Conservation (phyloP, 2,329 filamentous ascomycete genomes). For the Aspergillus floridensis region DNA sequence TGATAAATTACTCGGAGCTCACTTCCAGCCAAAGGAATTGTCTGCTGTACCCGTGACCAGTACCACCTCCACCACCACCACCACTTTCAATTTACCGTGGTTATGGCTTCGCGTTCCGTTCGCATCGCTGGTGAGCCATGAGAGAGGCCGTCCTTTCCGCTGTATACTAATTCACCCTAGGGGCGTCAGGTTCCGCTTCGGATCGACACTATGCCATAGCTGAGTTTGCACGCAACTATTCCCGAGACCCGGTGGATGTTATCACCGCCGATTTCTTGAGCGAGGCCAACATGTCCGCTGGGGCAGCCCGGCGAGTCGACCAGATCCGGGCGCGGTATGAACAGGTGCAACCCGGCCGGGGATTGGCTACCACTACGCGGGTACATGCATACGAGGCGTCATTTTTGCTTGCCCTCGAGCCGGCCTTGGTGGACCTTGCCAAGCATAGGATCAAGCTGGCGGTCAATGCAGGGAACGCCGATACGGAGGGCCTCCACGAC, state of each 20-base stretch:
- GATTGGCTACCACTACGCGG: constrained; percentile 9
- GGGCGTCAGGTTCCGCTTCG: constrained; percentile 46
- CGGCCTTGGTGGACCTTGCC: constrained; percentile 40
- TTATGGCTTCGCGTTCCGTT: constrained; percentile 24
- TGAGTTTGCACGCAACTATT: constrained; percentile 41
- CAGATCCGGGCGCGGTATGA: constrained; percentile 18
- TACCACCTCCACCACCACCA: background rate
- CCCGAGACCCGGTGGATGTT: constrained; percentile 47
- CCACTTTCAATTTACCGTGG: background rate
- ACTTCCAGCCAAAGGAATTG: background rate
- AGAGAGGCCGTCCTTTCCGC: background rate
- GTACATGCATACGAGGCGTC: constrained; percentile 51
- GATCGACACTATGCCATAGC: constrained; percentile 48
- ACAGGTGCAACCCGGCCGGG: constrained; percentile 9
- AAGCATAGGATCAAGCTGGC: constrained; percentile 44
- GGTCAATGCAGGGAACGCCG: constrained; percentile 46
- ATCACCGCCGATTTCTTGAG: constrained; percentile 50
- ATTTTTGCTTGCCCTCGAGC: constrained; percentile 50
- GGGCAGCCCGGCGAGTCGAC: constrained; percentile 37
- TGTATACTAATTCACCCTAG: constrained; percentile 17
- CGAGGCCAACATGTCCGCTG: constrained; percentile 53
- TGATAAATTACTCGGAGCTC: background rate
- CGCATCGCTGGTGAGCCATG: constrained; percentile 28
- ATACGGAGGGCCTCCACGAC: constrained; percentile 42
- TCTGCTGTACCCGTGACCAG: background rate